Base-by-base conservation (phyloP, 2,329 filamentous ascomycete genomes). In the Xylaria sp. region DNA sequence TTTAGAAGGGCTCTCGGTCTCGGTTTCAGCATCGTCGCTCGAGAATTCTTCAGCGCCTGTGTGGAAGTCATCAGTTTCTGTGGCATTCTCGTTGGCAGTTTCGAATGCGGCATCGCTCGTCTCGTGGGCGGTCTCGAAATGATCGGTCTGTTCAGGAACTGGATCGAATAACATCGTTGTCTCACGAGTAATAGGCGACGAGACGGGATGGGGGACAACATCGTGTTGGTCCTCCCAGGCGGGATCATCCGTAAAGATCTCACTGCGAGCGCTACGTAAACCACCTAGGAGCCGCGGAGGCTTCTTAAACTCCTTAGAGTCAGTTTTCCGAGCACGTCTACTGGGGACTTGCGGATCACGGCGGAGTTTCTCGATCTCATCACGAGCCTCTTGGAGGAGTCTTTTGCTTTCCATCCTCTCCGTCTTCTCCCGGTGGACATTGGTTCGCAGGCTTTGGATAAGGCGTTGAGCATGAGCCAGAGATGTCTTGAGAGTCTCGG, bases 361-460 rank as follows among this genome's bases (percentile, higher is more conserved):
- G 69, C 90, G 88, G 56, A 89, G 82, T 80, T 94, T 86, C 77
- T 92, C 96, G 34, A 99, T 83, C 77, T 99, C 96, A 78, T 99
- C 96, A 44, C 94, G 90, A 28, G 95, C 92, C 76, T 99, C 96
- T 82, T 98, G 95, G 37, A 98, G 88, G 88, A 99, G 93, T 69
- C 95, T 92, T 82, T 94, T 94, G 63, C 98, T 88, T 81, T 99
- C 96, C 34, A 98, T 88, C 85, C 98, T 99, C 81, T 99, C 96
- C 0, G 95, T 98, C 89, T 98, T 99, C 81, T 99, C 96, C 41
- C 96, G 92, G 80, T 99, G 95, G 56, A 98, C 92, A 76, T 94
- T 97, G 80, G 92, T 94, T 81, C 97, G 94, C 74, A 98, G 88
- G 76, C 94, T 97, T 80, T 98, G 95, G 68, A 99, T 98, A 82